Conservation (phyloP, 225 moss, liverwort and hornwort genomes). For the Polytrichum formosum region DNA sequence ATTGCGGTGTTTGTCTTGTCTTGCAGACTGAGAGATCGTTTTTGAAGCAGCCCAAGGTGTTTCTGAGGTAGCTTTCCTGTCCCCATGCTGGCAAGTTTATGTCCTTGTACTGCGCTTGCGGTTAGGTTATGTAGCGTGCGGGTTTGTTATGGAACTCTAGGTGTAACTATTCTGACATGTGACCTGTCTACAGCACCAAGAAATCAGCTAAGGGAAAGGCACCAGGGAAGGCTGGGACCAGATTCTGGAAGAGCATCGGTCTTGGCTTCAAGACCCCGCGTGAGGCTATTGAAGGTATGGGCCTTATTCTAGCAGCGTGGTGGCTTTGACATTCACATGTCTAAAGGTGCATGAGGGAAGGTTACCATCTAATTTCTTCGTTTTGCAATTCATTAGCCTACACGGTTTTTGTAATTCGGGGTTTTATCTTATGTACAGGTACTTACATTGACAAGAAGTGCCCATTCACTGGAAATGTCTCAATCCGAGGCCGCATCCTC, state of each 20-base stretch:
- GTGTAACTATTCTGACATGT: background rate
- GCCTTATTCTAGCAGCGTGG: too few species aligned
- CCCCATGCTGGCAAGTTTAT: too few species aligned
- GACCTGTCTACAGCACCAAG: conserved; percentile 19
- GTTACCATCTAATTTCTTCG: too few species aligned
- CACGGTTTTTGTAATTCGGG: too few species aligned
- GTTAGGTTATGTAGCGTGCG: too few species aligned
- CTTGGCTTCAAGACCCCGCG: conserved; percentile 63
- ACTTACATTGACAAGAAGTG: conserved; percentile 68
- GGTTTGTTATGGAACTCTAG: too few species aligned
- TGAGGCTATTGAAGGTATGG: conserved; percentile 52
- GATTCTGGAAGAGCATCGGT: conserved; percentile 64
- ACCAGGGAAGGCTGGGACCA: conserved; percentile 52
- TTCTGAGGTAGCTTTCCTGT: conserved; percentile 32
- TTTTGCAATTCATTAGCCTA: too few species aligned
- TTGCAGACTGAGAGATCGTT: conserved; percentile 44
- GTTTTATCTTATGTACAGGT: conserved; percentile 15
- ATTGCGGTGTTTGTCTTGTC: too few species aligned
- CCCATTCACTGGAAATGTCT: conserved; percentile 54
- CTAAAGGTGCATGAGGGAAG: too few species aligned
- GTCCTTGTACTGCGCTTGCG: too few species aligned
- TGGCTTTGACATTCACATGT: too few species aligned
- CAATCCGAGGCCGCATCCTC: conserved; percentile 53
- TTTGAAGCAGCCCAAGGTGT: conserved; percentile 56
- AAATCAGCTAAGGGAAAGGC: conserved; percentile 48